Evolutionary conservation across 768 basidiomycete genomes (phyloP), one percentile per base, ranked within the genome.

Genomic region (Trametes meyenii): DNA sequence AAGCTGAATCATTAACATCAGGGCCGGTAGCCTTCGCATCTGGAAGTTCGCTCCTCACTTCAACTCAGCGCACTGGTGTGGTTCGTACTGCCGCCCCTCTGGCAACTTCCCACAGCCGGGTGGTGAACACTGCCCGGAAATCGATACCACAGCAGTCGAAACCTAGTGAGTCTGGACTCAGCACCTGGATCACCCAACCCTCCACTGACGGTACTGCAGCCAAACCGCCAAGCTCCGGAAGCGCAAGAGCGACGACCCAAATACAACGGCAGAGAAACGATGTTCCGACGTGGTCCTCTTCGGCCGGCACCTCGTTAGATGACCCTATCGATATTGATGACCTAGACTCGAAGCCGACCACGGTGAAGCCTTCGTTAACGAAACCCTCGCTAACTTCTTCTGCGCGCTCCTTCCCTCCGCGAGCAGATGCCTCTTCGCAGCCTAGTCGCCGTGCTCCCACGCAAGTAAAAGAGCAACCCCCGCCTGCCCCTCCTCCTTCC

Each of bases 251-350:
- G 35, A 35, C 13, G 17, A 21, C 35, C 17, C 19, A 8, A 11
- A 7, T 19, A 5, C 33, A 36, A 36, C 17, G 35, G 13, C 19
- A 38, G 7, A n/a, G 11, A 17, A 43, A 21, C 17, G 23, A 33
- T 7, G 16, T n/a, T 4, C 2, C 33, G 21, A 13, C 23, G 39
- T 49, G 49, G 43, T 24, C 36, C 14, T 50, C 57, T 1, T 50
- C 57, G 26, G 26, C 26, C 12, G 49, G 57, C 11, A 39, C 42
- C 5, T 43, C 49, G 12, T 50, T 50, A 26, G 57, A 58, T 13
- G 57, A 50, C 16, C 49, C 57, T 16, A 58, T 58, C n/a, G 57
- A 43, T 40, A 58, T 58, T 21, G 48, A 58, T 16, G 40, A 26
- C 14, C 40, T 33, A 5, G 40, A 24, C 17, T 46, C 55, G 8